Evolutionary conservation across 2,329 filamentous ascomycete species (phyloP), one percentile per base, ranked within the genome.

Genomic region (Botryotinia convoluta): DNA sequence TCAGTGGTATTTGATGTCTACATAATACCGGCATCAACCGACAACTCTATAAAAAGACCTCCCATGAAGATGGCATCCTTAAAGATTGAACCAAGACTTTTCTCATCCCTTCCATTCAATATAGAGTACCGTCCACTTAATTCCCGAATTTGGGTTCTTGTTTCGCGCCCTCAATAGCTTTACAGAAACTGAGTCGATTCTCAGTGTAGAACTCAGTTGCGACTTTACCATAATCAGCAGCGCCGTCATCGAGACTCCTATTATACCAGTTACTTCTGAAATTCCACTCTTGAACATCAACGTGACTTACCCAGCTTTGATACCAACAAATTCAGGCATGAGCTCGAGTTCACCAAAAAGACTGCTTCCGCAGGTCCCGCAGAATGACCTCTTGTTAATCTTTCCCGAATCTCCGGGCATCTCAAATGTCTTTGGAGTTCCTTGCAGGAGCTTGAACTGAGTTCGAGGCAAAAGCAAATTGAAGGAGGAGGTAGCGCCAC

Each of bases 351-450:
- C 82, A 16, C 85, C 87, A 78, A 85, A 88, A 37, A 88, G 76
- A 70, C 83, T 82, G 2, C 83, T 86, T 29, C 87, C 87, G 76
- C 87, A 89, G 74, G 78, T 84, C 26, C 80, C 75, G 78, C 87
- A 88, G 82, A 89, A 89, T 81, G 84, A 87, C 77, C 88, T 87
- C 75, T 84, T 85, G 80, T 88, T 88, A 74, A 84, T 81, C 78
- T 88, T 88, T 44, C 87, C 87, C 0, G 84, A 86, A 51, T 79
- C 83, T 5, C 86, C 87, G 0, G 77, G 81, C 26, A 81, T 79
- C 74, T 88, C 86, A 77, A 83, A 88, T 44, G 82, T 77, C 75
- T 84, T 86, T 22, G 86, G 84, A 7, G 80, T 81, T 48, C 86
- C 85, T 77, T 87, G 85, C 67, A 83, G 86, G 37, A 88, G 81